A percentile compares a stretch with the other conserved stretches of the same genome.
These are phyloP conservation scores for Cocos nucifera DNA, from an alignment of 176 grass and related monocot genomes.

Conservation along the genomic window DNA sequence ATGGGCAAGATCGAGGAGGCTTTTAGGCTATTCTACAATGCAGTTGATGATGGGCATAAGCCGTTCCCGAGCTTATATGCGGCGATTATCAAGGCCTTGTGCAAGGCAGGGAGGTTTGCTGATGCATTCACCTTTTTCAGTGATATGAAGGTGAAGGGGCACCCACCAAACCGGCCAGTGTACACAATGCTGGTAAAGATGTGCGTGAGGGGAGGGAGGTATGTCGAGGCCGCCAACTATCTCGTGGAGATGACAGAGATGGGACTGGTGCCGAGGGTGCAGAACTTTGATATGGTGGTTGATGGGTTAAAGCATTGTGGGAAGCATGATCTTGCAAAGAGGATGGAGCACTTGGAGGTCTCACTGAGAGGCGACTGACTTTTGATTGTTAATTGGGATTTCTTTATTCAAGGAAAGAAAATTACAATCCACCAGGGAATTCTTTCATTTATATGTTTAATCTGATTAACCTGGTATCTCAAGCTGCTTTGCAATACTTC, in stretches of 20 bases:
- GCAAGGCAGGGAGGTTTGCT: slow-evolving; percentile 56
- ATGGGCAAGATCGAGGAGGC: slow-evolving; percentile 66
- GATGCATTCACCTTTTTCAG: slow-evolving; percentile 76
- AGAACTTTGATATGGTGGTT: slow-evolving; percentile 65
- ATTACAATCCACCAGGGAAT: no score
- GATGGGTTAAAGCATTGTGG: slow-evolving; percentile 63
- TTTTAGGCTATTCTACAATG: slow-evolving; percentile 63
- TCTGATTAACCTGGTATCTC: no score
- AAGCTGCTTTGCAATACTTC: no score
- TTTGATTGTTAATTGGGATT: no score
- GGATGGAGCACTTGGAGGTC: slow-evolving; percentile 68
- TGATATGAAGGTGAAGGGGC: slow-evolving; percentile 71
- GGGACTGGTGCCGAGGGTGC: slow-evolving; percentile 47
- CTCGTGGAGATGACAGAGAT: slow-evolving; percentile 77
- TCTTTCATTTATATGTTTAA: no score
- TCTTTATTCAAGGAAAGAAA: no score
- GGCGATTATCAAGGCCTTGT: slow-evolving; percentile 77
- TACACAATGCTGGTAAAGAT: slow-evolving; percentile 97
- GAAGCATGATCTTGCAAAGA: slow-evolving; percentile 65
- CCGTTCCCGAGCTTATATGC: slow-evolving; percentile 89
- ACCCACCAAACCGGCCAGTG: slow-evolving; percentile 66
- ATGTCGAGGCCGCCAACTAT: slow-evolving; percentile 67
- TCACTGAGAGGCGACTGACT: slow-evolving; percentile 41
- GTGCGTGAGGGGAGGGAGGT: slow-evolving; percentile 69
- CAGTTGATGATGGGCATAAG: slow-evolving; percentile 63